A percentile compares a stretch with the other conserved stretches of the same genome.
Conservation (phyloP, 1,139 yeast species). For the Yamadazyma blattariae region DNA sequence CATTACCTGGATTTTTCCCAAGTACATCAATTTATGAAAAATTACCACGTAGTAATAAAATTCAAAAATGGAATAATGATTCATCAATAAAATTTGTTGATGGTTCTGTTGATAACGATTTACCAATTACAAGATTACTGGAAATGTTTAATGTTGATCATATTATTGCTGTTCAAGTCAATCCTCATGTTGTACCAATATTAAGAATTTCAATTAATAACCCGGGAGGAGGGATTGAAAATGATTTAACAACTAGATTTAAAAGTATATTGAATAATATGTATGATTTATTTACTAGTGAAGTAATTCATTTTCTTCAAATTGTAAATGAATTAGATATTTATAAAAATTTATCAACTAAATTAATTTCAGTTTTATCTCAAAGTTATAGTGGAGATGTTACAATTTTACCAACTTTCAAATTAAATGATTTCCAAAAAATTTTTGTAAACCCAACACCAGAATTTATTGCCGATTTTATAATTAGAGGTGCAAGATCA, state of each 20-base stretch:
- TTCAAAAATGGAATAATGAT: slow-evolving; percentile 78
- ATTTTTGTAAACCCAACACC: slow-evolving; percentile 79
- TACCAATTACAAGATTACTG: slow-evolving; percentile 84
- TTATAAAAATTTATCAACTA: slow-evolving; percentile 68
- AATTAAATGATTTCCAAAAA: slow-evolving; percentile 55
- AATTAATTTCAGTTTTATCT: slow-evolving; percentile 68
- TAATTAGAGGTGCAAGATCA: slow-evolving; percentile 82
- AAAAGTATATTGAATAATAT: slow-evolving; percentile 53
- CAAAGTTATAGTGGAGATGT: slow-evolving; percentile 93
- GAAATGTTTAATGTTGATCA: slow-evolving; percentile 98
- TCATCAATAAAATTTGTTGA: slow-evolving; percentile 83
- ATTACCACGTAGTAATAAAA: slow-evolving; percentile 64
- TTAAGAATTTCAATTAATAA: slow-evolving; percentile 64
- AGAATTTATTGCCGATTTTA: slow-evolving; percentile 66
- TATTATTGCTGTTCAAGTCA: slow-evolving; percentile 94
- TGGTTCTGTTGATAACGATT: slow-evolving; percentile 92
- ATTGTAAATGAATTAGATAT: slow-evolving; percentile 74
- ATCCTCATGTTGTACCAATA: slow-evolving; percentile 93
- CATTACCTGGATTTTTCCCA: slow-evolving; percentile 88
- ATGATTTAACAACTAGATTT: slow-evolving; percentile 53
- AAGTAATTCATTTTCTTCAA: slow-evolving; percentile 74
- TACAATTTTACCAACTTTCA: slow-evolving; percentile 79
- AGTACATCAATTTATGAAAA: slow-evolving; percentile 85
- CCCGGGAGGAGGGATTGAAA: slow-evolving; percentile 69
- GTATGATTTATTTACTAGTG: slow-evolving; percentile 64